phyloP scores from a whole-genome alignment of 768 basidiomycete genomes.

The Rhodotorula graminis region DNA sequence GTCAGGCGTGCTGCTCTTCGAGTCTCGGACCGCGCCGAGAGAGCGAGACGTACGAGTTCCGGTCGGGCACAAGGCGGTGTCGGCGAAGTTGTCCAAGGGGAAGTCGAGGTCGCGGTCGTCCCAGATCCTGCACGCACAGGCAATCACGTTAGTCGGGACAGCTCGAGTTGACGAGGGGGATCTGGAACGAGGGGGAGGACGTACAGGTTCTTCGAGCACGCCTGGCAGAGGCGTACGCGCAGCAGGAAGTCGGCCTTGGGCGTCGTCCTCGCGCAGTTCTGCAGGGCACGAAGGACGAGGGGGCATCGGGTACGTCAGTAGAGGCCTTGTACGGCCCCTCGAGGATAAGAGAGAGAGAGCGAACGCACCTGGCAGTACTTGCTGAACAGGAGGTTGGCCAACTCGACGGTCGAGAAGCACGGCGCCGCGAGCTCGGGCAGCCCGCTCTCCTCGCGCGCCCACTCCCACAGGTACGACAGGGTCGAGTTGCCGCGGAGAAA shows the following conservation, averaged over 20 bases:
- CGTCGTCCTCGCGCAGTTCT: constrained; percentile 9
- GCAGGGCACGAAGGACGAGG: background rate
- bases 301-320: too few relatives aligned
- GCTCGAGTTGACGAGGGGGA: too few relatives aligned
- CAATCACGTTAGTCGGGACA: too few relatives aligned
- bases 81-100: too few relatives aligned
- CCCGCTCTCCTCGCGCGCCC: constrained; percentile 4
- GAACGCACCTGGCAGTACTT: background rate
- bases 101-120: background rate
- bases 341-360: too few relatives aligned
- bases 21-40: background rate
- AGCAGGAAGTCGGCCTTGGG: constrained; percentile 8
- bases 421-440: background rate
- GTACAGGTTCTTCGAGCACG: background rate
- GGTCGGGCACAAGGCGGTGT: background rate
- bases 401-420: background rate
- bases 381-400: background rate
- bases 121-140: background rate
- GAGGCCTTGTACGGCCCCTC: too few relatives aligned
- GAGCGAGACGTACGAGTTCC: background rate
- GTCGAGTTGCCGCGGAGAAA: background rate
- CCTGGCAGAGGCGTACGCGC: background rate
- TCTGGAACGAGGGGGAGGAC: background rate
- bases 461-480: background rate
- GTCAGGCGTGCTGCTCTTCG: background rate